phyloP scores from a whole-genome alignment of 495 filamentous ascomycete genomes.

The Beverwykella pulmonaria region DNA sequence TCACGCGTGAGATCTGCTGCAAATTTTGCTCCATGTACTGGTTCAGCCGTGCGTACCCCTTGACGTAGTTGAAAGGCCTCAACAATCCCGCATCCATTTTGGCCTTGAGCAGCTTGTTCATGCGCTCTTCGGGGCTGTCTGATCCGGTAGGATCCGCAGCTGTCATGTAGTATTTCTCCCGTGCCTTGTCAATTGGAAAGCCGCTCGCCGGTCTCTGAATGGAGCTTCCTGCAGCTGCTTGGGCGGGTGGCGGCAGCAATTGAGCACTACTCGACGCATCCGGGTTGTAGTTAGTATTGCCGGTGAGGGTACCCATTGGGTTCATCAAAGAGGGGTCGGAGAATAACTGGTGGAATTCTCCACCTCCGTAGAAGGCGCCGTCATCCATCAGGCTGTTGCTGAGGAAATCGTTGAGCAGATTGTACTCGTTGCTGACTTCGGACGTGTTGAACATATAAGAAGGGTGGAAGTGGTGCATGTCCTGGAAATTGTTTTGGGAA shows the following conservation, averaged over 20 bases:
- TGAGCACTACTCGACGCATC: conserved; percentile 19
- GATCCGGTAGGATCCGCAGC: conserved; percentile 93
- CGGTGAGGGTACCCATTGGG: conserved; percentile 49
- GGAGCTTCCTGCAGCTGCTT: conserved; percentile 50
- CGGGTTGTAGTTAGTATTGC: conserved; percentile 33
- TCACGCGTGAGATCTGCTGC: conserved; percentile 73
- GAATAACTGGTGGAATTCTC: conserved; percentile 60
- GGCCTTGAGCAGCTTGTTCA: conserved; percentile 91
- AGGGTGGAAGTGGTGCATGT: conserved; percentile 91
- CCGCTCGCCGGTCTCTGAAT: conserved; percentile 62
- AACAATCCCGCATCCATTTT: conserved; percentile 94
- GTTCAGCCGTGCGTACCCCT: conserved; percentile 86
- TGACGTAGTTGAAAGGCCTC: conserved; percentile 97
- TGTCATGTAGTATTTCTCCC: conserved; percentile 92
- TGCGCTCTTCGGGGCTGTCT: conserved; percentile 87
- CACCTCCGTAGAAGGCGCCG: conserved; percentile 64
- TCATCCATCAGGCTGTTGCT: conserved; percentile 86
- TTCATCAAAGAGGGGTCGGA: conserved; percentile 59
- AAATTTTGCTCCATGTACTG: conserved; percentile 90
- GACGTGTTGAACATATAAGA: conserved; percentile 94
- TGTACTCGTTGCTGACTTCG: conserved; percentile 94
- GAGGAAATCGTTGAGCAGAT: conserved; percentile 93
- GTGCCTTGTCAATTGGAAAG: conserved; percentile 75
- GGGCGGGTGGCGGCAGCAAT: conserved; percentile 38
- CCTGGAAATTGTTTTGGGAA: conserved; percentile 80